Percentiles rank a stretch among this genome's conserved stretches.
Evolutionary conservation across 2,329 filamentous ascomycete species (phyloP).

Genomic region (Pseudogymnoascus sp.): DNA sequence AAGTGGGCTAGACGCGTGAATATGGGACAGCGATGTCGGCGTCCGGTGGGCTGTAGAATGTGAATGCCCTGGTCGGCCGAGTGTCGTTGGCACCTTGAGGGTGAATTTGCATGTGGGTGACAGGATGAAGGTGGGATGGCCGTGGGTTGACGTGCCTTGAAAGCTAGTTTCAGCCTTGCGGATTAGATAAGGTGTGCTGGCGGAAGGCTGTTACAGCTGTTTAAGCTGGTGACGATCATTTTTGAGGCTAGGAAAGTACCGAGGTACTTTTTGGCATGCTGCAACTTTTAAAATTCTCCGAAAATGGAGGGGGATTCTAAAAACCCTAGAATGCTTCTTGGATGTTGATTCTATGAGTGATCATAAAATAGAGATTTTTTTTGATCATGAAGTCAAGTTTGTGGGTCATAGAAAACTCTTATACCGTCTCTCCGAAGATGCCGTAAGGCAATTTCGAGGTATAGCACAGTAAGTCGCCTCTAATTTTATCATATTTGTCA

Average conservation of each 20-base stretch:
- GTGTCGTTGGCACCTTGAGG: background rate
- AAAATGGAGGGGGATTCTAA: background rate
- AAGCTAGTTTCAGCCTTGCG: background rate
- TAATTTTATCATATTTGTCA: background rate
- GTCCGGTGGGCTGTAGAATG: background rate
- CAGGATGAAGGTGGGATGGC: background rate
- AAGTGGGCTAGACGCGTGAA: background rate
- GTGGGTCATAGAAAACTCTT: background rate
- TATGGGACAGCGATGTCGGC: background rate
- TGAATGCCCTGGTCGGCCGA: background rate
- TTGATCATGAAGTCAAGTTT: background rate
- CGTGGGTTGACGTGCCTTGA: background rate
- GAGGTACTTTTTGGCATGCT: background rate
- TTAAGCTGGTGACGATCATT: background rate
- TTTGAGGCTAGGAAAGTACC: background rate
- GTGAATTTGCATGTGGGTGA: background rate
- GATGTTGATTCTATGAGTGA: background rate
- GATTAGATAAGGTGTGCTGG: slow-evolving; percentile 3
- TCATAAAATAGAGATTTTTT: background rate
- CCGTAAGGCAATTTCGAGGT: background rate
- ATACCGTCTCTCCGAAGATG: background rate
- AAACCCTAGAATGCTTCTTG: background rate
- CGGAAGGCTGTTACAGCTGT: background rate
- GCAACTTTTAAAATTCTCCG: background rate
- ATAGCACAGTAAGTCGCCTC: background rate